Base-by-base conservation (phyloP, 495 filamentous ascomycete genomes). In the Parathielavia appendiculata region DNA sequence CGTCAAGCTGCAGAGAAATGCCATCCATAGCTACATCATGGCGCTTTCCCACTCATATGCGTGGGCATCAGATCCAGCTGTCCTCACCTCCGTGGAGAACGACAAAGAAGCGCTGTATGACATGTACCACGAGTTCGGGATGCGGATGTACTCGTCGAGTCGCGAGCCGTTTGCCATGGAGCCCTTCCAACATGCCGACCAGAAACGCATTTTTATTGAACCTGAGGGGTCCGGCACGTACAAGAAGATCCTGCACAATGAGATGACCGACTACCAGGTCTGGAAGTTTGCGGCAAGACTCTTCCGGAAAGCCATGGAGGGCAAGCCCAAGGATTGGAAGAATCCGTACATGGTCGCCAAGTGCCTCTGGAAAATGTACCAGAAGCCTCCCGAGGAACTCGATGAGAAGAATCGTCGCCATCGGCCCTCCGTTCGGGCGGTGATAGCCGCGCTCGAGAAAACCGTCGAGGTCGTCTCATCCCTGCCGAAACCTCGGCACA, bases 11-110 rank as follows among this genome's bases (percentile, higher is more conserved):
- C 91, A 99, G 70, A 82, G 95, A 30, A 81, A 81, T 62, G 83
- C 91, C 5, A 96, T 99, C 61, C 89, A 97, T 69, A 95, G 91
- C 65, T 99, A 96, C 69, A 84, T 88, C 14, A 91, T 97, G 79
- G 91, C 93, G 3, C 73, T 92, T 40, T 91, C 92, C 1, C 73
- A 77, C 44, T 83, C 83, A 13, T 84, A 88, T 35, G 79, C 86
- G 32, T 81, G 81, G 59, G 75, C 75, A 26, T 82, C 83, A 0
- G 84, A 89, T 32, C 74, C 80, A 23, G 55, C 64, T 10, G 59
- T 63, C 17, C 50, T 64, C 17, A 52, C 53, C 0, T 64, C 70
- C 1, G 77, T 81, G 7, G 76, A 79, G 48, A 86, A 88, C 46
- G 86, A 81, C 11, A 71, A 76, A 5, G 79, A 79, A 36, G 86